Base-by-base conservation (phyloP, 1,139 yeast species). In the Suhomyces terraborum region DNA sequence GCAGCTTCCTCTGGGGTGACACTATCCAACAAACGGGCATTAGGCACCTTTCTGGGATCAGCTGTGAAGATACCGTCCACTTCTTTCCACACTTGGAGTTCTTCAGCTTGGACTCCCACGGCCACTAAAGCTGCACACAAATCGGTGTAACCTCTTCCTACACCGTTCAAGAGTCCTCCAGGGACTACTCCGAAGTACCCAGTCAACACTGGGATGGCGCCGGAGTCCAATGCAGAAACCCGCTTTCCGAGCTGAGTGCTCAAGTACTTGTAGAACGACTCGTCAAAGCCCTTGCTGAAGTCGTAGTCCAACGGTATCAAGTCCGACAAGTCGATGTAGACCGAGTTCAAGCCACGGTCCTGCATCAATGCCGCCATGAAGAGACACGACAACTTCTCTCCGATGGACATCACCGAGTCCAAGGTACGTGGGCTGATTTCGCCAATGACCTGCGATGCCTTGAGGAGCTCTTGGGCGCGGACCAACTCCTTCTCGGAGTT, bases 1-100 rank as follows among this genome's bases (percentile, higher is more conserved):
- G 98, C 94, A 2, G 98, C 98, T 68, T 93, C 98, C 59, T 93
- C 98, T 2, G 98, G 98, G 0, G 98, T 93, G 49, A 93, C 96
- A 45, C 89, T 80, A 45, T 83, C 81, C 50, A 93, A 71, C 37
- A 93, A 69, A 54, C 96, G 76, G 4, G 98, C 98, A 43, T 80
- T 82, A 18, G 94, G 86, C 19, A 93, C 98, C 57, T 93, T 93
- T 48, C 98, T 75, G 23, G 98, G 98, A 61, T 93, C 98, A 2
- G 98, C 98, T 0, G 98, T 91, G 69, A 93, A 93, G 33, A 93
- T 93, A 53, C 98, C 98, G 62, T 93, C 98, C 38, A 93, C 98
- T 69, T 93, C 98, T 58, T 93, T 93, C 98, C 98, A 93, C 36
- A 93, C 88, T 67, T 93, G 98, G 43, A 93, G 73, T 65, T 93